These are phyloP conservation scores for Fagus crenata DNA, from an alignment of 306 rosid species.

Conservation along the genomic window DNA sequence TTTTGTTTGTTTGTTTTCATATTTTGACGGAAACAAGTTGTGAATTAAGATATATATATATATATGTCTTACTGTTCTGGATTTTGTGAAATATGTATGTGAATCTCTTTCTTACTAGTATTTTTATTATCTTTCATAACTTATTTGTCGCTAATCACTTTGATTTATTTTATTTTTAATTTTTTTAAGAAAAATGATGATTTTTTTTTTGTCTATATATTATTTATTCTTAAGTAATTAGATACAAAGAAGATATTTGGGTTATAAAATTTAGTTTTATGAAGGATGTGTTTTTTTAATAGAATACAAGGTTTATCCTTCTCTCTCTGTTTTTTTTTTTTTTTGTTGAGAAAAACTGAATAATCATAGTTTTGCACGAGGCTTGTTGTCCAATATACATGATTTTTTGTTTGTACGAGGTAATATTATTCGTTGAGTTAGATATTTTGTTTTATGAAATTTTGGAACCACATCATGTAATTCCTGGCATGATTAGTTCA, in stretches of 20 bases:
- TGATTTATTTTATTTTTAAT: not conserved
- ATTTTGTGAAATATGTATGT: not conserved
- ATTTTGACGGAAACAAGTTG: not conserved
- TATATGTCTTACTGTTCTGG: not conserved
- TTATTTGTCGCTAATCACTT: not conserved
- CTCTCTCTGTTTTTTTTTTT: too few relatives aligned
- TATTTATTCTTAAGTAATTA: not conserved
- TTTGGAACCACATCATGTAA: not conserved
- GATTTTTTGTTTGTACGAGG: not conserved
- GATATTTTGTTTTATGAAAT: not conserved
- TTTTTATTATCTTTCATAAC: not conserved
- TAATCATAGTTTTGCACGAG: not conserved
- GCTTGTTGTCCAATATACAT: not conserved
- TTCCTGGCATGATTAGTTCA: not conserved
- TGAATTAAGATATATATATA: not conserved
- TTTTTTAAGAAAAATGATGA: not conserved
- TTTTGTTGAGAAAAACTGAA: not conserved
- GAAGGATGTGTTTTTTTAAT: not conserved
- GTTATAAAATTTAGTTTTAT: not conserved
- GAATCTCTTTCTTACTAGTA: not conserved
- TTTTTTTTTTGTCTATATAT: not conserved
- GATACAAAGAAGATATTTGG: not conserved
- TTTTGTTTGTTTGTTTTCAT: too few relatives aligned
- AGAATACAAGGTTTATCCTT: not conserved
- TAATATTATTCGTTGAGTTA: not conserved